Evolutionary conservation across 2,329 filamentous ascomycete species (phyloP), one percentile per base, ranked within the genome.

Genomic region (Epichloe scottii): DNA sequence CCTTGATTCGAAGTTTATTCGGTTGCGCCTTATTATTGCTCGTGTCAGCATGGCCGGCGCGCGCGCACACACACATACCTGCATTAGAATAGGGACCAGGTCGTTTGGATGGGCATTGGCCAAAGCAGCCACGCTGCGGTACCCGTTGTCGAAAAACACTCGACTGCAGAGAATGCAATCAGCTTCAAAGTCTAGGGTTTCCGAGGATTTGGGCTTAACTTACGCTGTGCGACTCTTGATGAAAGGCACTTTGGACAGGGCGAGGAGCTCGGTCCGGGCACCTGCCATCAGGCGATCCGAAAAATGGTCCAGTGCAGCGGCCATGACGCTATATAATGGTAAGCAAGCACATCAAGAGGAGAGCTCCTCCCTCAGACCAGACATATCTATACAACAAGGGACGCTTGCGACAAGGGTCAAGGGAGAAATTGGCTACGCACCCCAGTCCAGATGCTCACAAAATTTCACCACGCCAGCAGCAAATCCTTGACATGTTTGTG

Each of bases 381-480:
- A 26, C 26, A 3, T 26, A 8, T 30, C 26, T 30, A 30, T 30
- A 30, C 26, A 30, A 30, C 10, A 30, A 30, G 8, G 3, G 8
- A 30, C 26, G 26, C 26, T 30, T 30, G 26, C 19, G 21, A 35
- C 8, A 35, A 23, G 35, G 35, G 35, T 12, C 10, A n/a, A 19
- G 17, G 26, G 4, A 17, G 6, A 39, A 21, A 2, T 3, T 15
- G 30, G 33, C 21, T 19, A 66, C 71, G 58, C 60, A 77, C 75
- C 77, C 84, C 85, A 89, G 2, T 76, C 80, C 85, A 90, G 88
- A 17, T 79, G 75, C 57, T 87, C 76, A 60, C 85, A 89, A 60
- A 89, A 89, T 57, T 86, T 88, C 53, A 89, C 79, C 73, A 89
- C 87, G 3, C 85, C 85, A 2, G 84, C 83, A 3, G 85, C 86